Evolutionary conservation across 2,329 filamentous ascomycete species (phyloP).

Genomic region (Westerdykella ornata): DNA sequence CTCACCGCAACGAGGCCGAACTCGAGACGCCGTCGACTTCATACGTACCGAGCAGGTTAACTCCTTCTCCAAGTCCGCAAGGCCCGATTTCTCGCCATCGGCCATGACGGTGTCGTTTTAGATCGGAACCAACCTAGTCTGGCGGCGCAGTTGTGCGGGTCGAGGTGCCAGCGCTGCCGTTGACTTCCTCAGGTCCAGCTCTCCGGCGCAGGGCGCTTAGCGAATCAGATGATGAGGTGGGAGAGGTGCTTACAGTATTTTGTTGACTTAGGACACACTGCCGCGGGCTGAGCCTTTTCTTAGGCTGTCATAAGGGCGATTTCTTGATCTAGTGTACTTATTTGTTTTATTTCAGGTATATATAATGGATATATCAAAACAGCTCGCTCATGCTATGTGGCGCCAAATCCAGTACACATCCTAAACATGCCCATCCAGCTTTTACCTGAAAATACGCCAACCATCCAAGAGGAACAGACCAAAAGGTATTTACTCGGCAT

Average conservation of each 20-base stretch:
- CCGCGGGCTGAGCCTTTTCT: too few species aligned
- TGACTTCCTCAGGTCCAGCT: neutral
- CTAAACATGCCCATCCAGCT: too few species aligned
- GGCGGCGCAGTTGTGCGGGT: neutral
- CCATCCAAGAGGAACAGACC: too few species aligned
- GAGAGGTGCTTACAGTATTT: too few species aligned
- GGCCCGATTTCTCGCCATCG: constrained; percentile 31
- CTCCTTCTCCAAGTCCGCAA: constrained; percentile 79
- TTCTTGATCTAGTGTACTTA: too few species aligned
- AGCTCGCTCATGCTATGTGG: too few species aligned
- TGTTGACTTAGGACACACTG: too few species aligned
- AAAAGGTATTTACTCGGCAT: constrained; percentile 29
- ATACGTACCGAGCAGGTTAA: constrained; percentile 82
- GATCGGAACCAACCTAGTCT: neutral
- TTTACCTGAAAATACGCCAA: too few species aligned
- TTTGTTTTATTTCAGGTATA: too few species aligned
- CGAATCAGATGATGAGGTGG: neutral
- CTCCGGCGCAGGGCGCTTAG: neutral
- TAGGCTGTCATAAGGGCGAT: too few species aligned
- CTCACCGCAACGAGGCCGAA: neutral
- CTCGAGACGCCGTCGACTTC: neutral
- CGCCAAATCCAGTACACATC: too few species aligned
- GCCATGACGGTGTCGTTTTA: constrained; percentile 22
- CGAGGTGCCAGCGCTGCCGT: neutral
- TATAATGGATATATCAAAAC: too few species aligned